Percentiles rank a stretch among this genome's conserved stretches.
Conservation (phyloP, 495 filamentous ascomycete genomes). For the Oidiodendron maius region DNA sequence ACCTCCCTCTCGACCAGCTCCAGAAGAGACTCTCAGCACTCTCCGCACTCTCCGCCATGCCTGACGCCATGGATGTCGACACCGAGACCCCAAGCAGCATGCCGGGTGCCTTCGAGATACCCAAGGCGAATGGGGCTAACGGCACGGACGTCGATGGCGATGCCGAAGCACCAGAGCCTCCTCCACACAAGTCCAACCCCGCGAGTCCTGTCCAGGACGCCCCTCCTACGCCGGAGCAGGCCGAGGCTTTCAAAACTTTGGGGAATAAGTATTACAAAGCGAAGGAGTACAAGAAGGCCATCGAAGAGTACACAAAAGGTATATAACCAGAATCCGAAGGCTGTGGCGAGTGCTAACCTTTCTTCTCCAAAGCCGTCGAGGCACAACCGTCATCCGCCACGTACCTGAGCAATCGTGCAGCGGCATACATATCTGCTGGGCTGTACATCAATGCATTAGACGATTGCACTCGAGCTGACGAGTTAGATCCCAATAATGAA, state of each 20-base stretch:
- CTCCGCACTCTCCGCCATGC: slow-evolving; percentile 54
- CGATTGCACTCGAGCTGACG: slow-evolving; percentile 73
- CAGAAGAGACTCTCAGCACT: slow-evolving; percentile 60
- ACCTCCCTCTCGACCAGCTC: slow-evolving; percentile 80
- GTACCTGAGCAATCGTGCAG: slow-evolving; percentile 92
- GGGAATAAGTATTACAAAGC: slow-evolving; percentile 97
- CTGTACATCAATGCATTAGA: slow-evolving; percentile 74
- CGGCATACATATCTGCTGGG: slow-evolving; percentile 81
- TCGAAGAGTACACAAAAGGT: slow-evolving; percentile 95
- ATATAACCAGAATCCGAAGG: slow-evolving; percentile 1
- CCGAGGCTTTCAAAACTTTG: slow-evolving; percentile 82
- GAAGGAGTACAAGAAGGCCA: slow-evolving; percentile 75
- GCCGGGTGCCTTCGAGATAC: slow-evolving; percentile 35
- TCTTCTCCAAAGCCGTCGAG: slow-evolving; percentile 61
- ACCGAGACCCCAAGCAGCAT: slow-evolving; percentile 49
- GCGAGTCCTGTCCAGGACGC: slow-evolving; percentile 48
- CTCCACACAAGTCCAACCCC: slow-evolving; percentile 66
- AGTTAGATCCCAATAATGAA: slow-evolving; percentile 71
- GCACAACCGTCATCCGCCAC: slow-evolving; percentile 72
- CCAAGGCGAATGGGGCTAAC: slow-evolving; percentile 47
- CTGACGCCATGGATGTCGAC: slow-evolving; percentile 58
- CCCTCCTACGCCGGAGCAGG: slow-evolving; percentile 53
- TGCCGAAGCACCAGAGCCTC: slow-evolving; percentile 66
- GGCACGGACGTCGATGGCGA: slow-evolving; percentile 28
- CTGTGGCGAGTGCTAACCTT: not conserved